These are phyloP conservation scores for Linderniella brevidens DNA, from an alignment of 257 asterid genomes.

Conservation along the genomic window DNA sequence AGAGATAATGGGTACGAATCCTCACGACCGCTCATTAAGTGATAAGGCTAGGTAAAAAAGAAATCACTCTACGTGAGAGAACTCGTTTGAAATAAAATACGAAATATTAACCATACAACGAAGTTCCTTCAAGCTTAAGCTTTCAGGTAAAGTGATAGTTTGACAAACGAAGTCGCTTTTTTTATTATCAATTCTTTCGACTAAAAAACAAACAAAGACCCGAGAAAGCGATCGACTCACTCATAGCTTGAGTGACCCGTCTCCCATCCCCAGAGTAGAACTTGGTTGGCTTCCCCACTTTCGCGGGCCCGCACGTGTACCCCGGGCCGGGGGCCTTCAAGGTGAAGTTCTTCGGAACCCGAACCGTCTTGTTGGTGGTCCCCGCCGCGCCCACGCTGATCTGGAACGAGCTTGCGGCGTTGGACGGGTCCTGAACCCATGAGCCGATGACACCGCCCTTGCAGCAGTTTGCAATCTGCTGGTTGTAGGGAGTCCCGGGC, in stretches of 20 bases:
- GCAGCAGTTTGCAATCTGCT: slow-evolving; percentile 52
- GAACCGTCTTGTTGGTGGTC: slow-evolving; percentile 45
- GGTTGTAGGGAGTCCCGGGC: slow-evolving; percentile 56
- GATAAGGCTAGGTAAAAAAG: no score
- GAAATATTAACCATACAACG: no score
- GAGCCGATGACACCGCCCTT: slow-evolving; percentile 51
- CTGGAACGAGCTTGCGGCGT: slow-evolving; percentile 45
- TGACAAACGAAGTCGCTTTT: no score
- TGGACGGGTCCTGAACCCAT: slow-evolving; percentile 42
- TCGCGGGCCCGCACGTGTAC: slow-evolving; percentile 55
- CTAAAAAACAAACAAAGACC: no score
- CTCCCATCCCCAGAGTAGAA: slow-evolving; percentile 32
- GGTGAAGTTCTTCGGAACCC: slow-evolving; percentile 49
- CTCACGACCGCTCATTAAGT: no score
- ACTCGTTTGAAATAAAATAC: no score
- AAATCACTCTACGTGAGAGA: no score
- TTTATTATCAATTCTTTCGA: no score
- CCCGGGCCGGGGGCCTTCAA: slow-evolving; percentile 53
- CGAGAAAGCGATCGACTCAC: slow-evolving; percentile 19
- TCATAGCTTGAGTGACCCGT: slow-evolving; percentile 53
- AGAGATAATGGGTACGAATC: no score
- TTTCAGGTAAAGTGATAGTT: no score
- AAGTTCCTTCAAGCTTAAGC: no score
- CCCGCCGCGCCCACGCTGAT: slow-evolving; percentile 41
- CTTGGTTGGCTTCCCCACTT: slow-evolving; percentile 33